Conservation (phyloP, 345 rosid species). For the Streptanthus diversifolius region DNA sequence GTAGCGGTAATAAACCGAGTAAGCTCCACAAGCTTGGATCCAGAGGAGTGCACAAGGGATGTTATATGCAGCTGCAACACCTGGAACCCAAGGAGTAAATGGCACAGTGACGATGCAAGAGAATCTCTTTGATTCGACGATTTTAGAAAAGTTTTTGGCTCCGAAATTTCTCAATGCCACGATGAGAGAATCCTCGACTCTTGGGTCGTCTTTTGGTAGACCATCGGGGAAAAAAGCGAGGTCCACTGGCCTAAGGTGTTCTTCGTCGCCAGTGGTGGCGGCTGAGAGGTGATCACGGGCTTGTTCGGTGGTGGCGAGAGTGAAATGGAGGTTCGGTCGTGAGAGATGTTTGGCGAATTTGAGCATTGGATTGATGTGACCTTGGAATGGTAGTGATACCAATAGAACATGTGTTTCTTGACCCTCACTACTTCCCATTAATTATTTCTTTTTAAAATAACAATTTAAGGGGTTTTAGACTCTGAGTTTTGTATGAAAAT, state of each 20-base stretch:
- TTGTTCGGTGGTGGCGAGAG: constrained; percentile 44
- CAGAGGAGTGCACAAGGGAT: constrained; percentile 53
- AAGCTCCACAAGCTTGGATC: constrained; percentile 47
- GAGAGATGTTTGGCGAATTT: constrained; percentile 43
- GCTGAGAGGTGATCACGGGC: constrained; percentile 32
- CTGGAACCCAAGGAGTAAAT: constrained; percentile 51
- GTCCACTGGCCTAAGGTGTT: not conserved
- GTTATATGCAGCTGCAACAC: constrained; percentile 33
- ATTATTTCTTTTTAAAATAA: not conserved
- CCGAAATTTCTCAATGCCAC: constrained; percentile 35
- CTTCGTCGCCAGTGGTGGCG: not conserved
- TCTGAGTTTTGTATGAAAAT: constrained; percentile 10
- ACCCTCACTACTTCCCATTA: constrained; percentile 4
- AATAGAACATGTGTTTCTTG: constrained; percentile 36
- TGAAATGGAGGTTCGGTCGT: constrained; percentile 42
- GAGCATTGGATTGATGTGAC: constrained; percentile 32
- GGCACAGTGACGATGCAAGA: constrained; percentile 41
- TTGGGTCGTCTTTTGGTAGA: constrained; percentile 31
- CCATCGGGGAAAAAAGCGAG: constrained; percentile 50
- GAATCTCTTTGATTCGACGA: constrained; percentile 25
- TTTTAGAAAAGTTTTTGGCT: constrained; percentile 32
- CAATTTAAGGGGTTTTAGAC: not conserved
- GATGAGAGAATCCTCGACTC: not conserved
- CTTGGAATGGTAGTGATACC: constrained; percentile 38
- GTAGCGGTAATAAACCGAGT: constrained; percentile 42